Evolutionary conservation across 2,329 filamentous ascomycete genomes (phyloP).

Genomic region (Penicillium glabrum): DNA sequence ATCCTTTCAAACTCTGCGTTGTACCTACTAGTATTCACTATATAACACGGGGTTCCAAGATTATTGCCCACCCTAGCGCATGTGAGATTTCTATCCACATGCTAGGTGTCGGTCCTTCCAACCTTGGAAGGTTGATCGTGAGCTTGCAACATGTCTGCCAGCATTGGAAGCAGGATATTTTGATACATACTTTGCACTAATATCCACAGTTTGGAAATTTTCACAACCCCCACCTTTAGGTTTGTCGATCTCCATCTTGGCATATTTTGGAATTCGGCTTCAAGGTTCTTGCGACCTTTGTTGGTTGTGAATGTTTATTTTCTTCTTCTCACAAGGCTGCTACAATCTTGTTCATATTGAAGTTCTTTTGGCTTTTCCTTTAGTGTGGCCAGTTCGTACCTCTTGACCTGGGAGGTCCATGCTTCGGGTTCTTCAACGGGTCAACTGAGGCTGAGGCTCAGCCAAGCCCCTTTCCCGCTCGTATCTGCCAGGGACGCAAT

Average conservation of each 20-base stretch:
- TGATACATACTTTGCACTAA: background rate
- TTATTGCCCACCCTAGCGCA: no score
- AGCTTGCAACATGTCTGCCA: no score
- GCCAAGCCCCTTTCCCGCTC: background rate
- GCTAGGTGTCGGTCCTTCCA: no score
- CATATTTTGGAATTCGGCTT: background rate
- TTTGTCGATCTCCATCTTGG: background rate
- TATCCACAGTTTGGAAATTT: background rate
- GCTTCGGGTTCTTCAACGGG: background rate
- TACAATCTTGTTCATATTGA: no score
- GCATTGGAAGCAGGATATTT: background rate
- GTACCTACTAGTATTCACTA: no score
- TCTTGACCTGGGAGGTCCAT: background rate
- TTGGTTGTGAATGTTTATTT: background rate
- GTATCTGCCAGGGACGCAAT: background rate
- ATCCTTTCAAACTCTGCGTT: no score
- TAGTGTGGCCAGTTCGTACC: background rate
- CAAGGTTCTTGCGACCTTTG: background rate
- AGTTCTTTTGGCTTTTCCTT: no score
- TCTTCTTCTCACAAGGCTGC: background rate
- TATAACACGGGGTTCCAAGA: no score
- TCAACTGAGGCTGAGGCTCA: background rate
- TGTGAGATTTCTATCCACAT: no score
- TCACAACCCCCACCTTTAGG: background rate
- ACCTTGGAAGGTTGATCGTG: no score